Base-by-base conservation (phyloP, 257 asterid species). In the Coffea eugenioides region DNA sequence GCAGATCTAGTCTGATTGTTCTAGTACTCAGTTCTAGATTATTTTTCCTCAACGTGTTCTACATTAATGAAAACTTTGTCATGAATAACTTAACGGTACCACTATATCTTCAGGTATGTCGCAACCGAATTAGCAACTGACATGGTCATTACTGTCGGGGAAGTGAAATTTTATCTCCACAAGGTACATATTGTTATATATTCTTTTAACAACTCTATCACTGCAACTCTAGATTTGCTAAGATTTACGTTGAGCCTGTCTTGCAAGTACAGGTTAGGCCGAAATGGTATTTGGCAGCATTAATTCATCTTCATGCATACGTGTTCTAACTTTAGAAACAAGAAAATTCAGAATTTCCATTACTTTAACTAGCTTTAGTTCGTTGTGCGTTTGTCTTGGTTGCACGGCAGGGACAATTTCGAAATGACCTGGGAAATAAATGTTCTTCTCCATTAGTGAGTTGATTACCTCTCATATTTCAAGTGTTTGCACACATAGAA, bases 111-210 rank as follows among this genome's bases (percentile, higher is more conserved):
- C 87, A 88, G 91, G 88, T 86, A 84, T 83, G 90, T 88, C 18
- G 90, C 88, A 21, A 78, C 90, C 3, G 90, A 88, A 73, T 81
- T 88, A 83, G 85, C 87, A 71, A 83, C 86, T 9, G 91, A 88
- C 36, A 69, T 84, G 62, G 84, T 85, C 66, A 69, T 88, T 41
- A 80, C 83, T 74, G 88, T 86, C 74, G 91, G 90, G 59, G 86
- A 81, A 71, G 87, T 84, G 54, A 88, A 84, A 78, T 88, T 86
- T 79, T 84, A 83, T 76, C 88, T 86, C 79, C 91, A 88, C 85
- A 88, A 88, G 91, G 91, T 88, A 86, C 49, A 62, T 3, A 45
- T 75, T 61, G 65, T 67, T 36, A 11, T 23, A 14, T 23, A 14
- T 54, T 59, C 46, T 68, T 23, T 31, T 7, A n/a, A 8, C 51